Percentiles rank a stretch among this genome's conserved stretches.
These are phyloP conservation scores for Crithidia bombi DNA, from an alignment of 208 protist species.

Conservation along the genomic window DNA sequence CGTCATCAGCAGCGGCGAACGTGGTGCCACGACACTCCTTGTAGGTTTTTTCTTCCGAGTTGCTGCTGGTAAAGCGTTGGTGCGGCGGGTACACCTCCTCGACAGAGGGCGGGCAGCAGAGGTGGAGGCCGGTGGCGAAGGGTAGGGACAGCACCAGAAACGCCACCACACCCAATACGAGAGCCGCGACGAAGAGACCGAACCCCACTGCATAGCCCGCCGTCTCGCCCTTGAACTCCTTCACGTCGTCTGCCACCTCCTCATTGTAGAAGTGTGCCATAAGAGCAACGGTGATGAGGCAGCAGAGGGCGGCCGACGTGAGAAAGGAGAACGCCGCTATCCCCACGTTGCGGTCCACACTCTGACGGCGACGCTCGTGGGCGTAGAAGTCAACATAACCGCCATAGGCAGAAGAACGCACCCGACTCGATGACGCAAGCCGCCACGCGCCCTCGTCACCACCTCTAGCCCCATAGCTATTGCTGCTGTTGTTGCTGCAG, in stretches of 20 bases:
- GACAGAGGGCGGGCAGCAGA: conserved; percentile 5
- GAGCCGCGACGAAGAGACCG: neutral
- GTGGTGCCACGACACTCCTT: neutral
- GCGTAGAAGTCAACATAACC: neutral
- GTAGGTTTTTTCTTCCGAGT: neutral
- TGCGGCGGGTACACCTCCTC: neutral
- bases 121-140: neutral
- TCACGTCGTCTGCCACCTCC: conserved; percentile 13
- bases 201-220: neutral
- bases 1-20: neutral
- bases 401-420: neutral
- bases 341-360: conserved; percentile 1
- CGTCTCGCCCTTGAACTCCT: neutral
- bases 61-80: neutral
- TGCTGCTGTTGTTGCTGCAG: neutral
- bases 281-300: neutral
- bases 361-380: conserved; percentile 3
- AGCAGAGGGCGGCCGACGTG: neutral
- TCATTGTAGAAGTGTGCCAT: conserved; percentile 8
- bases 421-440: neutral
- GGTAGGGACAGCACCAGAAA: conserved; percentile 8
- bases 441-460: neutral
- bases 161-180: neutral
- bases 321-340: conserved; percentile 1
- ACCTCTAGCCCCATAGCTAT: too few relatives aligned